Base-by-base conservation (phyloP, 768 basidiomycete genomes). In the Tephrocybe rancida region DNA sequence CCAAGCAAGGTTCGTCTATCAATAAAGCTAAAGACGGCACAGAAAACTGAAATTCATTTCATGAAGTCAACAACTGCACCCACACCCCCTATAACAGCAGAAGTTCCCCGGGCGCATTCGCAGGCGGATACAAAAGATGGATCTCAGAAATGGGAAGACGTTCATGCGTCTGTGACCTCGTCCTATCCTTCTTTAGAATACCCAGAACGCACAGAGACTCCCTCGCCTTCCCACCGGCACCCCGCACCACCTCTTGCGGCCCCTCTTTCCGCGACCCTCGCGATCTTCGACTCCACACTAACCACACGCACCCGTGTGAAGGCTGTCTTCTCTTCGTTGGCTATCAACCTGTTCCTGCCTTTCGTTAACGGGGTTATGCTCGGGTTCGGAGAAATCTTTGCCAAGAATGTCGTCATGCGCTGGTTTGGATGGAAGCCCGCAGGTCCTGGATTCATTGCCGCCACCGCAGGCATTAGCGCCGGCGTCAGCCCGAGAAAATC, bases 331-430 rank as follows among this genome's bases (percentile, higher is more conserved):
- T 86, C 90, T 14, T 84, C 88, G 21, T 67, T 94, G 57, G 88
- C 88, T 24, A 90, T 96, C 66, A 95, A 96, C 67, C 67, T 96
- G 56, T 66, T 90, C 0, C 77, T 96, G 34, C 93, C 93, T 0
- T 96, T 96, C 68, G 81, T 96, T 8, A 96, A 95, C 59, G 94
- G 93, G 18, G 90, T 96, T 53, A 96, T 96, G 93, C 83, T 95
- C 46, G 93, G 93, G n/a, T 95, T 95, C 65, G 93, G 93, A 35
- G 94, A 96, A 70, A 89, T 96, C 45, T 93, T 95, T 65, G 93
- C 89, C 30, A 89, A 88, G 70, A 82, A 88, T 41, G 78, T 90
- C n/a, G 67, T 90, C 16, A 70, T 89, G 54, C 68, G 65, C 19
- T 80, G 78, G 75, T 68, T 82, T 59, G 80, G 80, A 6, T 81